Evolutionary conservation across 805 yeast species (phyloP), one percentile per base, ranked within the genome.

Genomic region (Barnettozyma wickerhamii): DNA sequence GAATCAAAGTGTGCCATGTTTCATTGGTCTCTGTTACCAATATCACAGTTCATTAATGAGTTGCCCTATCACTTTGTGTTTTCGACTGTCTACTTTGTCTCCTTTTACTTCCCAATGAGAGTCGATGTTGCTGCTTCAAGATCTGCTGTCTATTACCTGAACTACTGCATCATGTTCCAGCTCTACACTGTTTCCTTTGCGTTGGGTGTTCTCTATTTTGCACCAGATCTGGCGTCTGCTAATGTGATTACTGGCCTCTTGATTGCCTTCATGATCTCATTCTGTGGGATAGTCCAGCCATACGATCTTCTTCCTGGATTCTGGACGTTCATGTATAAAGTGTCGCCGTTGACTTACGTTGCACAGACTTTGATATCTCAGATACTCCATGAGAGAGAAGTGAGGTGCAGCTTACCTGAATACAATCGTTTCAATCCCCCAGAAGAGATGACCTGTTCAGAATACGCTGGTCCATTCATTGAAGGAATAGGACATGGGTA

Each of bases 1-100:
- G 93, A 84, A 54, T 69, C 79, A 14, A 74, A 79, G 43, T 79
- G 88, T 3, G 81, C 81, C 55, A 84, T 87, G 12, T 84, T 75
- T 64, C 84, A 81, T 53, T 84, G 90, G 90, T 68, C 80, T 13
- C 62, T 74, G 31, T 63, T 84, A 59, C 53, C 81, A 36, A 35
- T 80, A 19, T 63, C 82, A 7, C 81, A 80, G 51, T 64, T 65
- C 38, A 19, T 77, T 4, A 71, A 70, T 43, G 93, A 84, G 56
- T 49, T 81, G 19, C 89, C 90, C 1, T 79, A 79, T 59, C 74
- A 74, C 43, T 48, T 72, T 26, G 41, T 72, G 17, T 61, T 69
- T 51, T 64, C 73, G 24, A 73, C 83, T 12, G 33, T 83, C 23
- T 72, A 74, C 33, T 81, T 64, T 61, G 64, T 73, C 47, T 70